phyloP scores from a whole-genome alignment of 257 asterid genomes.

The Solanum pimpinellifolium region DNA sequence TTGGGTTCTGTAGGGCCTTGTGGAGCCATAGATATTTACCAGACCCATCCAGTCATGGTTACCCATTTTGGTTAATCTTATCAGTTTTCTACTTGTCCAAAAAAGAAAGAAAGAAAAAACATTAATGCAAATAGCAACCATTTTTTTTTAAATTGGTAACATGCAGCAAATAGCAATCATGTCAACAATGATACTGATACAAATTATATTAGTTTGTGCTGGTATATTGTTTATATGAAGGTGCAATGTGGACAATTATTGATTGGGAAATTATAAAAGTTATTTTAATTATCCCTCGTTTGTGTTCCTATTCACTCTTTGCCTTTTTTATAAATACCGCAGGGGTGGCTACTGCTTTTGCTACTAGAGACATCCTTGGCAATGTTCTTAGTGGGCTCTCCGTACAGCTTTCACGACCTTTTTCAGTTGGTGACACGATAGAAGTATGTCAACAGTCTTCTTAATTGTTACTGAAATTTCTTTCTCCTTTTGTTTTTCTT shows the following conservation, averaged over 20 bases:
- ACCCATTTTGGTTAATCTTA: neutral
- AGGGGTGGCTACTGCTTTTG: slow-evolving; percentile 99
- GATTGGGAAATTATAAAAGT: neutral
- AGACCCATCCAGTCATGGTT: neutral
- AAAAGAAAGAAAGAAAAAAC: neutral
- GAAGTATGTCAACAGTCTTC: slow-evolving; percentile 34
- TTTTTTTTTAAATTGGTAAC: too few relatives aligned
- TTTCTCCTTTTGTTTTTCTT: neutral
- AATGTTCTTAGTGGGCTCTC: slow-evolving; percentile 83
- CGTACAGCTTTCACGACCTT: slow-evolving; percentile 66
- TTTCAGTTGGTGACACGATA: slow-evolving; percentile 78
- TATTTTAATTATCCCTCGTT: neutral
- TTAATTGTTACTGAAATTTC: neutral
- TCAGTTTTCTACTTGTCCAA: neutral
- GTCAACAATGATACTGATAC: neutral
- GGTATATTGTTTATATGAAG: neutral
- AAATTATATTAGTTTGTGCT: neutral
- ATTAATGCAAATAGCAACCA: neutral
- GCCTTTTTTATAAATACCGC: slow-evolving; percentile 7
- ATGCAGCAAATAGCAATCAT: neutral
- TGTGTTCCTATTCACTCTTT: neutral
- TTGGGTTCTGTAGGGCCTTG: neutral
- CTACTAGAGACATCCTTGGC: slow-evolving; percentile 80
- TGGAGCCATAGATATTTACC: neutral
- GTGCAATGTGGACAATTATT: neutral